These are phyloP conservation scores for Dicorynia guianensis DNA, from an alignment of 306 rosid species.

Conservation along the genomic window DNA sequence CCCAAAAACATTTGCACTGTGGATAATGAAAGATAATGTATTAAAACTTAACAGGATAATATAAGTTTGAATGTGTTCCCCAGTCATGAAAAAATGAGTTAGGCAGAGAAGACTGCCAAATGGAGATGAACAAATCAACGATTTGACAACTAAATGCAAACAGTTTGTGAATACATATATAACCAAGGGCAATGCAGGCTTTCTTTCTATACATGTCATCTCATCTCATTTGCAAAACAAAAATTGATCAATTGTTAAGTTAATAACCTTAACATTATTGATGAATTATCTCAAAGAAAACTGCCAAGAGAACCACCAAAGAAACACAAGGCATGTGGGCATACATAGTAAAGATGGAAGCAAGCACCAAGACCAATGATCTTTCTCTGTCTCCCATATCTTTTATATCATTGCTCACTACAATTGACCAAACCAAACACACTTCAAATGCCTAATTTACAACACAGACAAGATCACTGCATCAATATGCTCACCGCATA, in stretches of 20 bases:
- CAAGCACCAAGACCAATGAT: slow-evolving; percentile 3
- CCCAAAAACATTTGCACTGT: slow-evolving; percentile 92
- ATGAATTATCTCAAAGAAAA: slow-evolving; percentile 21
- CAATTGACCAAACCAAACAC: slow-evolving; percentile 36
- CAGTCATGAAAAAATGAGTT: slow-evolving; percentile 14
- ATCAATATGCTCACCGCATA: not conserved
- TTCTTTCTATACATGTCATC: not conserved
- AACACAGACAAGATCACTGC: slow-evolving; percentile 22
- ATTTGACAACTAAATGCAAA: not conserved
- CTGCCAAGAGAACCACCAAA: slow-evolving; percentile 28
- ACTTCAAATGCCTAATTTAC: slow-evolving; percentile 20
- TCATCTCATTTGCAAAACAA: not conserved
- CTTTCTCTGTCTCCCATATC: slow-evolving; percentile 22
- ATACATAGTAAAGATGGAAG: slow-evolving; percentile 24
- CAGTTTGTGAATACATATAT: slow-evolving; percentile 10
- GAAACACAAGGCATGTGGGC: slow-evolving; percentile 15
- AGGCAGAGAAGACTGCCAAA: not conserved
- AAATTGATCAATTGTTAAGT: not conserved
- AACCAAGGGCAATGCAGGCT: not conserved
- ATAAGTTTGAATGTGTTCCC: slow-evolving; percentile 19
- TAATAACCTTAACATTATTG: not conserved
- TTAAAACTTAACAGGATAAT: slow-evolving; percentile 44
- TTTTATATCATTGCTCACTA: slow-evolving; percentile 11
- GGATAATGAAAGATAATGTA: slow-evolving; percentile 42
- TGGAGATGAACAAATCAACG: slow-evolving; percentile 9